Evolutionary conservation across 1,284 basidiomycete species (phyloP).

Genomic region (Neolentinus lepideus): DNA sequence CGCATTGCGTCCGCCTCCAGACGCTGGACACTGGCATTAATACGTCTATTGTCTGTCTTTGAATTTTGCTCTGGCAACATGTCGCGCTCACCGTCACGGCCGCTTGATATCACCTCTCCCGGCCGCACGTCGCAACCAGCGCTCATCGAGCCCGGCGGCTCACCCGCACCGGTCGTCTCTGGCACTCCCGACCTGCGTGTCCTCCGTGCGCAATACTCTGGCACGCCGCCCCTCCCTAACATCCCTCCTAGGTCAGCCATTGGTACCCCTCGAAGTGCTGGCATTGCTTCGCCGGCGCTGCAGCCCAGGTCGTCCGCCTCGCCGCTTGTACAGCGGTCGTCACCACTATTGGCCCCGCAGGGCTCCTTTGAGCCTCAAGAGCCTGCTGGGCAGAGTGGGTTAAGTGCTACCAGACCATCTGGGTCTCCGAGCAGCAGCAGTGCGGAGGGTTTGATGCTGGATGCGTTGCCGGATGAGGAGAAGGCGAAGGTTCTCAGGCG

Average conservation of each 20-base stretch:
- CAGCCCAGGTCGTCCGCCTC: background rate
- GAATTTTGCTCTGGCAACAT: background rate
- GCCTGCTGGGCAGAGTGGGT: slow-evolving; percentile 13
- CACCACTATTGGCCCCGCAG: background rate
- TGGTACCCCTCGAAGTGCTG: background rate
- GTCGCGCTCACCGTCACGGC: background rate
- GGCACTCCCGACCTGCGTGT: background rate
- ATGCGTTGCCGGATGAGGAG: slow-evolving; percentile 69
- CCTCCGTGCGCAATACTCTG: background rate
- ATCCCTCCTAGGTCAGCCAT: background rate
- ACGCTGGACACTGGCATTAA: background rate
- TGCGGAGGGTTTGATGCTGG: slow-evolving; percentile 29
- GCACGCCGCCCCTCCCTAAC: slow-evolving; percentile 1
- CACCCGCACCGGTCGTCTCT: background rate
- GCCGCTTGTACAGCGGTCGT: background rate
- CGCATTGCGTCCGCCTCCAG: no score
- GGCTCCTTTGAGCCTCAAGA: background rate
- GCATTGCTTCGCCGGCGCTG: background rate
- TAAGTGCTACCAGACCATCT: slow-evolving; percentile 23
- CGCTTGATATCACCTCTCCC: background rate
- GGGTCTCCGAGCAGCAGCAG: slow-evolving; percentile 22
- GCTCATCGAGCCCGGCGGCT: background rate
- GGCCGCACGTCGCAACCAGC: background rate
- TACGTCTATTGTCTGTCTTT: background rate
- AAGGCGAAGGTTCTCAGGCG: slow-evolving; percentile 75